A percentile compares a stretch with the other conserved stretches of the same genome.
phyloP scores from a whole-genome alignment of 495 filamentous ascomycete species.

The Tuber microsphaerosporum region DNA sequence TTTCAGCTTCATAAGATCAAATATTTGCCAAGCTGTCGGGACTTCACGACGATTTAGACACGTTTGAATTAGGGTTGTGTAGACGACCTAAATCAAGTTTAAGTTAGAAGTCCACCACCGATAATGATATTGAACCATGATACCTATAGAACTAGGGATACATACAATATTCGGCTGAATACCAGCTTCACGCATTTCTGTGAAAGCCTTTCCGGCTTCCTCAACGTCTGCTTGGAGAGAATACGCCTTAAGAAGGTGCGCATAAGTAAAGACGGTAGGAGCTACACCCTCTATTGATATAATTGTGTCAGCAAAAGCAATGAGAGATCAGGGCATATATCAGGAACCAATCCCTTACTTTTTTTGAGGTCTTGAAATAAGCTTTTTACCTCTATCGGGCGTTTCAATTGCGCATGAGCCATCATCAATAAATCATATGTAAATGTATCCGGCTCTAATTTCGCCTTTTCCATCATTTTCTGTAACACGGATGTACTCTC shows the following conservation, averaged over 20 bases:
- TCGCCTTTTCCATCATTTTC: conserved; percentile 28
- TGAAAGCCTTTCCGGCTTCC: conserved; percentile 30
- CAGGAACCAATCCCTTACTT: conserved; percentile 17
- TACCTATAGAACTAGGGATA: not conserved
- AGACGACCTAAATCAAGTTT: conserved; percentile 19
- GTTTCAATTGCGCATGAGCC: conserved; percentile 23
- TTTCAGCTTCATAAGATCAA: conserved; percentile 42
- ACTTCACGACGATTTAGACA: conserved; percentile 33
- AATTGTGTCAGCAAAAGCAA: conserved; percentile 12
- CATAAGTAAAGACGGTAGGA: conserved; percentile 37
- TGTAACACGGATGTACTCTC: conserved; percentile 18
- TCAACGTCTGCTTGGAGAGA: conserved; percentile 29
- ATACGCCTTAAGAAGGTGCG: conserved; percentile 38
- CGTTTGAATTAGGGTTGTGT: conserved; percentile 41
- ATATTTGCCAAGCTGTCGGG: conserved; percentile 38
- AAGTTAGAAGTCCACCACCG: not conserved
- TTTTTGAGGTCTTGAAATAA: conserved; percentile 33
- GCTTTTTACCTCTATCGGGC: conserved; percentile 24
- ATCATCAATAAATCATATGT: conserved; percentile 40
- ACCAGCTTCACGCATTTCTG: conserved; percentile 34
- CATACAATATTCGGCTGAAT: conserved; percentile 34
- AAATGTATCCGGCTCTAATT: conserved; percentile 22
- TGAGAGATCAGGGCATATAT: not conserved
- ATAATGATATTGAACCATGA: not conserved
- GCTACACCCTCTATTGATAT: conserved; percentile 23